phyloP scores from a whole-genome alignment of 345 rosid species.

The Hypericum perforatum region DNA sequence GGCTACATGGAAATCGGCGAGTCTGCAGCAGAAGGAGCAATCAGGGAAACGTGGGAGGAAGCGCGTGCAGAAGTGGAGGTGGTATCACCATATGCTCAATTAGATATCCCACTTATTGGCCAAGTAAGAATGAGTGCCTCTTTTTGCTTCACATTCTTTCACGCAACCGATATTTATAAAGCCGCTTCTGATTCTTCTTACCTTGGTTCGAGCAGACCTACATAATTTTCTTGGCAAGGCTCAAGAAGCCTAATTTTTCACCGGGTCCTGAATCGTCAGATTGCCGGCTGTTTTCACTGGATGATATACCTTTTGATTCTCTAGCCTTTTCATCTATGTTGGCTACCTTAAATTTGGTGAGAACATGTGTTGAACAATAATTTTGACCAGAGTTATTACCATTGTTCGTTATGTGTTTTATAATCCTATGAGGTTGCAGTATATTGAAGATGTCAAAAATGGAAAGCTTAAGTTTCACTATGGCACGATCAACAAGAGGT shows the following conservation, averaged over 20 bases:
- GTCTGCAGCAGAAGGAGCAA: slow-evolving; percentile 91
- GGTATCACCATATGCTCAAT: slow-evolving; percentile 76
- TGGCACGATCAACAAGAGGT: slow-evolving; percentile 88
- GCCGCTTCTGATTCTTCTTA: slow-evolving; percentile 8
- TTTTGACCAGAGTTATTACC: not conserved
- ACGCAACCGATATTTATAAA: not conserved
- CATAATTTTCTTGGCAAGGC: slow-evolving; percentile 77
- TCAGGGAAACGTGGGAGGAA: slow-evolving; percentile 95
- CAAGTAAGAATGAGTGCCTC: slow-evolving; percentile 37
- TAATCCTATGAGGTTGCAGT: slow-evolving; percentile 37
- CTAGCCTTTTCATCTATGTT: slow-evolving; percentile 88
- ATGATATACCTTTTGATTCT: slow-evolving; percentile 81
- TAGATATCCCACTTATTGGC: slow-evolving; percentile 91
- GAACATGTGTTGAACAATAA: slow-evolving; percentile 10
- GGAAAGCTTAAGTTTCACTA: slow-evolving; percentile 74
- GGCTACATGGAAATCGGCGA: slow-evolving; percentile 97
- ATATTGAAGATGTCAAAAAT: slow-evolving; percentile 57
- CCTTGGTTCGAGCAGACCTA: slow-evolving; percentile 61
- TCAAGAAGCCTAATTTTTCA: slow-evolving; percentile 66
- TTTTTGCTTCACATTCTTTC: slow-evolving; percentile 7
- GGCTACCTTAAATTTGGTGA: slow-evolving; percentile 76
- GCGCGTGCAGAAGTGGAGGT: slow-evolving; percentile 90
- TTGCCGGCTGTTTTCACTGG: slow-evolving; percentile 68
- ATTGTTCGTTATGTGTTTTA: not conserved
- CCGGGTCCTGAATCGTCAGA: slow-evolving; percentile 94